A percentile compares a stretch with the other conserved stretches of the same genome.
Conservation (phyloP, 371 early-diverging fungal genomes). For the Rhizopus sp. region DNA sequence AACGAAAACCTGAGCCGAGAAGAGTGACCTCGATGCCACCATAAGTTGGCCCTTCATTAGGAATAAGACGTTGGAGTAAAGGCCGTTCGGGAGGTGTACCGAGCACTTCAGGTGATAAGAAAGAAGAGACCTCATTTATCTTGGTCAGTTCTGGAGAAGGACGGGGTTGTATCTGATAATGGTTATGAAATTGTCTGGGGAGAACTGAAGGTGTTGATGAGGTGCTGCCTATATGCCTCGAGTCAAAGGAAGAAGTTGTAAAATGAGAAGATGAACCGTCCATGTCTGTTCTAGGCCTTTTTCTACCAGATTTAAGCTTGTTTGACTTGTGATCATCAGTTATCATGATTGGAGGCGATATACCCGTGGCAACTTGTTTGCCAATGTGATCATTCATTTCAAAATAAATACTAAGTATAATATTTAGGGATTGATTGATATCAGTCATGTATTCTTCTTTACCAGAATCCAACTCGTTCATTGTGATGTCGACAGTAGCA, state of each 20-base stretch:
- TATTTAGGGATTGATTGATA: background rate
- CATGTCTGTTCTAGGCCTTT: conserved; percentile 42
- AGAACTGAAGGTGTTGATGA: conserved; percentile 1
- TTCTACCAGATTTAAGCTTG: conserved; percentile 60
- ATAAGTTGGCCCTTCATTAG: conserved; percentile 76
- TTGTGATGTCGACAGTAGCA: conserved; percentile 95
- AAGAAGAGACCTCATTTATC: background rate
- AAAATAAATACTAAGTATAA: conserved; percentile 63
- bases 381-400: conserved; percentile 73
- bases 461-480: conserved; percentile 88
- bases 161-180: conserved; percentile 27
- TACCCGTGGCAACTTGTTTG: conserved; percentile 73
- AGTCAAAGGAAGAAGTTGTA: background rate
- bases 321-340: conserved; percentile 96
- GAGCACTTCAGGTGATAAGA: background rate
- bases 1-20: conserved; percentile 72
- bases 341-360: conserved; percentile 93
- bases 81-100: conserved; percentile 7
- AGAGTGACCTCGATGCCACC: conserved; percentile 81
- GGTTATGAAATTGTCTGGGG: conserved; percentile 6
- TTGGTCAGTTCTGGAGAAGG: conserved; percentile 3
- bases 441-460: background rate
- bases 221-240: background rate
- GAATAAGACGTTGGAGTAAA: conserved; percentile 62
- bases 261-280: background rate